Conservation (phyloP, 2,329 filamentous ascomycete genomes). For the Fusarium protoensiforme region DNA sequence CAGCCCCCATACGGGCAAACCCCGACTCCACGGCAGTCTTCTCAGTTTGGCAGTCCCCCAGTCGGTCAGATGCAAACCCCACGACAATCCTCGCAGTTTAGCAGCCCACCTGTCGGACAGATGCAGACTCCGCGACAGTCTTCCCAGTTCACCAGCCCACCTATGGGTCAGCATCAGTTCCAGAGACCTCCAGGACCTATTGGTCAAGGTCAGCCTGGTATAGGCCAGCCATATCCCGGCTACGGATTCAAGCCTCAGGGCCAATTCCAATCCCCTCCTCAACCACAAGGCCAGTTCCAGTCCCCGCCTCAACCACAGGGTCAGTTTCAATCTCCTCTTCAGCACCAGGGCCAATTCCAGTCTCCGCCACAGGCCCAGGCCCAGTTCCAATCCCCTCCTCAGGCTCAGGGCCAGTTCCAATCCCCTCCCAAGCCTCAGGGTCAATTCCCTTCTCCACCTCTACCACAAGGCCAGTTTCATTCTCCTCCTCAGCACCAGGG, state of each 20-base stretch:
- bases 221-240: slow-evolving; percentile 16
- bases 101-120: slow-evolving; percentile 18
- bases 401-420: slow-evolving; percentile 13
- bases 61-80: slow-evolving; percentile 22
- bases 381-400: slow-evolving; percentile 20
- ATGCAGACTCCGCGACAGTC: slow-evolving; percentile 31
- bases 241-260: slow-evolving; percentile 19
- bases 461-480: slow-evolving; percentile 20
- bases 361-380: slow-evolving; percentile 14
- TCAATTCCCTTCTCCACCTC: slow-evolving; percentile 6
- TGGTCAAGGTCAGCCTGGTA: slow-evolving; percentile 7
- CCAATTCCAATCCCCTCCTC: slow-evolving; percentile 22
- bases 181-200: slow-evolving; percentile 7
- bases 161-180: slow-evolving; percentile 30
- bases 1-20: slow-evolving; percentile 14
- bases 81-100: slow-evolving; percentile 29
- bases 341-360: slow-evolving; percentile 9
- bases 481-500: slow-evolving; percentile 15
- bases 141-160: slow-evolving; percentile 29
- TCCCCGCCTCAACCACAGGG: slow-evolving; percentile 5
- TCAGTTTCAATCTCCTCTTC: slow-evolving; percentile 5
- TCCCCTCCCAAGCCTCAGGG: not conserved
- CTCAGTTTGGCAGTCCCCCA: slow-evolving; percentile 22
- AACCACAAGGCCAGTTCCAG: slow-evolving; percentile 13
- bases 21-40: slow-evolving; percentile 16